phyloP scores from a whole-genome alignment of 768 basidiomycete genomes.

The Hygrocybe coccinea region DNA sequence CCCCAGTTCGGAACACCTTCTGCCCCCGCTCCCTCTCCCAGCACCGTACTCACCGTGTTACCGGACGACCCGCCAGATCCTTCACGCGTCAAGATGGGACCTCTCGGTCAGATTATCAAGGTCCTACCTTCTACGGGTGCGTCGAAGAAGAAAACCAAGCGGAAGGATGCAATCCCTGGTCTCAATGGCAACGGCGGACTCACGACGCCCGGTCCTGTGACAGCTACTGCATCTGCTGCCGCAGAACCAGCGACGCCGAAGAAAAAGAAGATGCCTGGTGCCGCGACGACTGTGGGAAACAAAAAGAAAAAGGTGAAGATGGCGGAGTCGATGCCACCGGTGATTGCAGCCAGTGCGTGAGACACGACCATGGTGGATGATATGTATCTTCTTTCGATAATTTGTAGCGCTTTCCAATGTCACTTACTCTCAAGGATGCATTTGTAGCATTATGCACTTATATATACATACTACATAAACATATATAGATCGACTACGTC shows the following conservation, averaged over 20 bases:
- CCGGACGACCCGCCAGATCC: conserved; percentile 61
- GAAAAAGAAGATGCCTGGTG: conserved; percentile 4
- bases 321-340: not conserved
- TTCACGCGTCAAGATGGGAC: conserved; percentile 68
- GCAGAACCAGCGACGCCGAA: conserved; percentile 6
- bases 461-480: not conserved
- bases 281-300: not conserved
- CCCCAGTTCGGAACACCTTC: conserved; percentile 3
- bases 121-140: conserved; percentile 29
- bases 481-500: not conserved
- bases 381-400: not conserved
- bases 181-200: not conserved
- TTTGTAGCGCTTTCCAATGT: not conserved
- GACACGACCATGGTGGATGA: not conserved
- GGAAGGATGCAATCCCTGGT: not conserved
- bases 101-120: conserved; percentile 69
- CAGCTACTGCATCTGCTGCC: not conserved
- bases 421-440: not conserved
- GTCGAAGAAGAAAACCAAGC: conserved; percentile 59
- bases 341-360: not conserved
- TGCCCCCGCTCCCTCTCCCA: conserved; percentile 14
- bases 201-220: not conserved
- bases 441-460: not conserved
- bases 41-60: conserved; percentile 34
- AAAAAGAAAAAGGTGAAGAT: conserved; percentile 3